Evolutionary conservation across 768 basidiomycete species (phyloP), one percentile per base, ranked within the genome.

Genomic region (Boletus rubescentipes): DNA sequence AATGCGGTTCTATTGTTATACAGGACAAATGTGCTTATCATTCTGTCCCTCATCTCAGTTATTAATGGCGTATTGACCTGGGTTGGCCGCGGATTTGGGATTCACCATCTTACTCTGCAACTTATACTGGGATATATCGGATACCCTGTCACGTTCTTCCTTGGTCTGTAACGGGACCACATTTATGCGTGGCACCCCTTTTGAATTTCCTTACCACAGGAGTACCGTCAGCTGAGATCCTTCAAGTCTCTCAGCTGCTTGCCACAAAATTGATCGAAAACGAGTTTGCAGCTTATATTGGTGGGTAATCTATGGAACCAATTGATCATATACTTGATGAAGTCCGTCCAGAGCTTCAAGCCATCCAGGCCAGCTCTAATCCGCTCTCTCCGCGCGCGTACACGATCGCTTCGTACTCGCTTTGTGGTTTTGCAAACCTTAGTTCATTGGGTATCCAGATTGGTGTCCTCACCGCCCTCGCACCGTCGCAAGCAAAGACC

Each of bases 371-470:
- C 9, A 65, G 69, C 54, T 68, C 73, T 21, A 71, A 77, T 46
- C 81, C 88, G 4, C 79, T 93, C 46, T 84, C 85, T 20, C 76
- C 72, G 30, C 90, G 89, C 52, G 89, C 85, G 20, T 93, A 78
- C 72, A 88, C 86, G 48, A 93, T 95, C 61, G 84, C 88, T 14
- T 85, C 87, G 32, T 96, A 94, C 68, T 86, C 88, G 15, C 84
- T 95, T 15, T 94, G 92, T 70, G 94, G 94, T 10, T 96, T 96
- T 65, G 91, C 91, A 54, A 95, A 95, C 68, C 75, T 92, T 41
- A 84, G 87, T 51, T 90, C 90, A 8, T 75, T 93, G 23, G 93
- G 93, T 64, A 92, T 95, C 61, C 90, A 93, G 69, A 82, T 90
- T 55, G 88, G 88, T 64, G 88, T 89, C 66, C 75, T 89, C 45